Evolutionary conservation across 2,329 filamentous ascomycete species (phyloP).

Genomic region (Byssoonygena ceratinophila): DNA sequence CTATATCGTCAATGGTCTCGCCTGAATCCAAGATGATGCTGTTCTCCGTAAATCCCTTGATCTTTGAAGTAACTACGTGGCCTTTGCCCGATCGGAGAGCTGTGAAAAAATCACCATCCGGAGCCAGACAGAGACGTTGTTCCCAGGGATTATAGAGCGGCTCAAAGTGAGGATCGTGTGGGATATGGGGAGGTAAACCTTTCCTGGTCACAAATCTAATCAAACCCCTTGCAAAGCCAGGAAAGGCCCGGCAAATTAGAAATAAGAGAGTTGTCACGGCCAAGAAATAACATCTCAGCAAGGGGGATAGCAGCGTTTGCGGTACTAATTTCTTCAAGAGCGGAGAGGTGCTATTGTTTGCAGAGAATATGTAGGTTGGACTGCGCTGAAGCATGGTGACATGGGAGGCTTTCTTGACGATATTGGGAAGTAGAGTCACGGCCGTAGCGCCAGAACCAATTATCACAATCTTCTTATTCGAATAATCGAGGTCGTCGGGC

Average conservation of each 20-base stretch:
- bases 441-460: slow-evolving; percentile 73
- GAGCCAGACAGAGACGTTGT: slow-evolving; percentile 64
- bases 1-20: slow-evolving; percentile 28
- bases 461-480: slow-evolving; percentile 57
- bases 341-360: slow-evolving; percentile 32
- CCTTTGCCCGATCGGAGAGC: slow-evolving; percentile 43
- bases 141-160: slow-evolving; percentile 58
- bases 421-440: slow-evolving; percentile 60
- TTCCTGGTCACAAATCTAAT: slow-evolving; percentile 38
- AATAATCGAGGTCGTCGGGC: slow-evolving; percentile 57
- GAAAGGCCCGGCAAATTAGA: slow-evolving; percentile 46
- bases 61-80: slow-evolving; percentile 46
- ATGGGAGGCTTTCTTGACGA: slow-evolving; percentile 53
- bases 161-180: slow-evolving; percentile 53
- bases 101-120: slow-evolving; percentile 50
- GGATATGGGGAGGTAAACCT: slow-evolving; percentile 46
- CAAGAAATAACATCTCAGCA: slow-evolving; percentile 32
- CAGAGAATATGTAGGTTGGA: slow-evolving; percentile 57
- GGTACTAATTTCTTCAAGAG: slow-evolving; percentile 5
- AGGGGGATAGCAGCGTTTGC: slow-evolving; percentile 35
- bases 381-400: slow-evolving; percentile 76
- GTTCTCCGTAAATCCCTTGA: slow-evolving; percentile 41
- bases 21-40: slow-evolving; percentile 42
- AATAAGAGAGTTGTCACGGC: slow-evolving; percentile 33
- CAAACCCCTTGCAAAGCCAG: slow-evolving; percentile 39